Evolutionary conservation across 768 basidiomycete genomes (phyloP), one percentile per base, ranked within the genome.

Genomic region (Arthromyces matolae): DNA sequence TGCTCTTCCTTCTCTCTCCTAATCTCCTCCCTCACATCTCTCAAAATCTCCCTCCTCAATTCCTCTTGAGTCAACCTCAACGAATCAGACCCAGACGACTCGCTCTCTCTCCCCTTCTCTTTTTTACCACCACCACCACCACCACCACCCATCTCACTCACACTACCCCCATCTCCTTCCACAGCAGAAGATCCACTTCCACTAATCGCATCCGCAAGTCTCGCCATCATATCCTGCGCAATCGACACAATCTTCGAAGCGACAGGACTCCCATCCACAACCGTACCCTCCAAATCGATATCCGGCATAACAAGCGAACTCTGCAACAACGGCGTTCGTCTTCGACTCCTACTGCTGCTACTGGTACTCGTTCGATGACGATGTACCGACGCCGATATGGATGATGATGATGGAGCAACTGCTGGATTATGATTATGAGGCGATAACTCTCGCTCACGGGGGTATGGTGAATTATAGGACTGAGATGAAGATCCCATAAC

Each of bases 161-260:
- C n/a, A n/a, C 8, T 14, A 10, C 42, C 19, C 42, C 36, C 32
- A n/a, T n/a, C 27, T 5, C 33, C 36, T 16, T 25, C 12, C 34
- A 35, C 24, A 16, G 34, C 40, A 7, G 13, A 42, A 7, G 31
- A 20, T 3, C 28, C 42, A 29, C 10, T 33, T 13, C 12, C 23
- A 38, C 35, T 49, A 3, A 49, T n/a, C 13, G 39, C 49, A 19
- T 50, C 53, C 6, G 40, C 43, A 12, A 54, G 42, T 10, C 45
- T 42, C 16, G 23, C 27, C 35, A 54, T 37, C 14, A 46, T 54
- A 38, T 50, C 49, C 20, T 43, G 44, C 27, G 50, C 35, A 28
- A 54, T 47, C 27, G 49, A 41, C 29, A 54, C 49, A 19, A 54
- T 42, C 20, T 38, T 45, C 29, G 44, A 38, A n/a, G 45, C 45